Base-by-base conservation (phyloP, 805 yeast genomes). In the Yamadazyma endophytica region DNA sequence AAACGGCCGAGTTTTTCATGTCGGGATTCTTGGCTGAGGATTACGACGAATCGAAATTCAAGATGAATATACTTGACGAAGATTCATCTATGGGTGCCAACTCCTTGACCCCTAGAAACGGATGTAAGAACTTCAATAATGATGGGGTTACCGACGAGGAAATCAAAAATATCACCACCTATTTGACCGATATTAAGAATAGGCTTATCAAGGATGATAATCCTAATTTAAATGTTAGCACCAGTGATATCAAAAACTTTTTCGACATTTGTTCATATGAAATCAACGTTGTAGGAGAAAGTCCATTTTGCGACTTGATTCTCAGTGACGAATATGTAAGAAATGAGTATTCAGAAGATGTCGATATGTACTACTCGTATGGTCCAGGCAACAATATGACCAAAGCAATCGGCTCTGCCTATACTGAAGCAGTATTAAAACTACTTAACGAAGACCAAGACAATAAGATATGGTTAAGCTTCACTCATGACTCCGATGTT, bases 251-350 rank as follows among this genome's bases (percentile, higher is more conserved):
- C 13, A 55, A 50, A 23, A 54, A 52, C 17, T 44, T 84, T 39
- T 77, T 81, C 44, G 64, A 66, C 7, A 68, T 77, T 56, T 83
- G 94, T 58, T 87, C 86, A 3, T 85, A 68, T 51, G 95, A 86
- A 54, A 57, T 82, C 30, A 85, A 84, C 35, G 82, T 77, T 9
- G 66, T 64, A 36, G 94, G 90, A 9, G 49, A 58, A 31, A 79
- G 89, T 11, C 68, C 69, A 18, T 73, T 83, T 37, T 83, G 92
- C 53, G 66, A 68, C 20, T 64, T 81, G 21, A 77, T 85, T 57
- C 79, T 85, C 21, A 68, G 67, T 44, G 77, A 77, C n/a, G 90
- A 84, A 37, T 79, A 77, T 64, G 54, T 80, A 31, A 72, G 71
- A 19, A 70, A 68, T 44, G 79, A 79, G 32, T 85, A 83, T 56